Evolutionary conservation across 1,139 yeast species (phyloP).

Genomic region (Zygosaccharomyces sapae): DNA sequence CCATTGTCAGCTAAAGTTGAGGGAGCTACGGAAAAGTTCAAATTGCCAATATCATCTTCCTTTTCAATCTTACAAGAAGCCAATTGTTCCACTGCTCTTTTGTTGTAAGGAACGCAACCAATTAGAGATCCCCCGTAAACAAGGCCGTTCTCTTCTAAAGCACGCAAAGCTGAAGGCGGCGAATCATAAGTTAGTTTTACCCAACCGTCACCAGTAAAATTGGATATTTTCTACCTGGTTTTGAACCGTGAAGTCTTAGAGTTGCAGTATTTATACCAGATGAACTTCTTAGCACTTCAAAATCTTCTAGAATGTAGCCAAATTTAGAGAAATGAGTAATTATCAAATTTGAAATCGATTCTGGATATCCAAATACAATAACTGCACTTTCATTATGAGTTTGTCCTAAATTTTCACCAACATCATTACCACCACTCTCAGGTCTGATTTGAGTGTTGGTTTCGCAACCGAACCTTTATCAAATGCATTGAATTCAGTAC

Average conservation of each 20-base stretch:
- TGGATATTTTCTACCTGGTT: slow-evolving; percentile 43
- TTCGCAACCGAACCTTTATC: slow-evolving; percentile 42
- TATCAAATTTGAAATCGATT: slow-evolving; percentile 60
- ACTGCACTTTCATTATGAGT: slow-evolving; percentile 56
- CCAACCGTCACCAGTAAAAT: slow-evolving; percentile 85
- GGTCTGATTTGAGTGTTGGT: slow-evolving; percentile 26
- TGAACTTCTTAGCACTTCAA: slow-evolving; percentile 42
- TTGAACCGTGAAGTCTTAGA: slow-evolving; percentile 14
- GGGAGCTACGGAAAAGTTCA: slow-evolving; percentile 12
- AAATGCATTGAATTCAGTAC: slow-evolving; percentile 33
- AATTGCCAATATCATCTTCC: slow-evolving; percentile 53
- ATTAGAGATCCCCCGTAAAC: slow-evolving; percentile 65
- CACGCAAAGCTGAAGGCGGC: slow-evolving; percentile 72
- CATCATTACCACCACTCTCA: slow-evolving; percentile 22
- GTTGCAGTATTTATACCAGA: slow-evolving; percentile 32
- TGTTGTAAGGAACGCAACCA: slow-evolving; percentile 72
- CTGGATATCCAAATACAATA: slow-evolving; percentile 85
- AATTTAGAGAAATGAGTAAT: slow-evolving; percentile 73
- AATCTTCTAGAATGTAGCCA: slow-evolving; percentile 77
- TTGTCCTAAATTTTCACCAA: slow-evolving; percentile 32
- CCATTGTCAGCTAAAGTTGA: slow-evolving; percentile 27
- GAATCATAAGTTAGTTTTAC: slow-evolving; percentile 78
- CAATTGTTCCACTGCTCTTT: slow-evolving; percentile 57
- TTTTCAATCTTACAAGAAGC: slow-evolving; percentile 52
- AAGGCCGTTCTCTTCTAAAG: slow-evolving; percentile 75